Evolutionary conservation across 2,329 filamentous ascomycete species (phyloP).

Genomic region (Lachnum nothofagi): DNA sequence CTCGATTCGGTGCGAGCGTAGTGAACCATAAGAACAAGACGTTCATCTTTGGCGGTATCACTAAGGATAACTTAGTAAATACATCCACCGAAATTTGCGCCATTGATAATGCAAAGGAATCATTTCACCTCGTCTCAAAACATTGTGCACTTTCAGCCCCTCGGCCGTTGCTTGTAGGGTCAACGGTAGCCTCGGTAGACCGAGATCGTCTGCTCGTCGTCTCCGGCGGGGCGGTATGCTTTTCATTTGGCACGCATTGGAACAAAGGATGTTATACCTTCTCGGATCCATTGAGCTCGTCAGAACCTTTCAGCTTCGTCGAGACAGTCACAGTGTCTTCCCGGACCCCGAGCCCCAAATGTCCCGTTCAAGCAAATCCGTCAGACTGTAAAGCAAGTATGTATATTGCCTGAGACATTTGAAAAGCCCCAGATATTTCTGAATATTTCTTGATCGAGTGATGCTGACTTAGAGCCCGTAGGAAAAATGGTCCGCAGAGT

Average conservation of each 20-base stretch:
- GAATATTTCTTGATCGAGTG: no score
- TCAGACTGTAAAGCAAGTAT: background rate
- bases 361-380: background rate
- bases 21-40: conserved; percentile 30
- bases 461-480: no score
- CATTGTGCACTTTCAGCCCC: conserved; percentile 18
- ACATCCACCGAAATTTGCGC: conserved; percentile 47
- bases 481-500: conserved; percentile 39
- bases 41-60: conserved; percentile 42
- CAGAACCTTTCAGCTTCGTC: background rate
- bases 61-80: conserved; percentile 38
- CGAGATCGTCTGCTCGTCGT: conserved; percentile 52
- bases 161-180: conserved; percentile 67
- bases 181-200: conserved; percentile 48
- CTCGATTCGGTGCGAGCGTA: conserved; percentile 42
- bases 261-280: conserved; percentile 48
- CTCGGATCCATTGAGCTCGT: background rate
- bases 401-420: no score
- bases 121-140: background rate
- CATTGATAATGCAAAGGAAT: conserved; percentile 9
- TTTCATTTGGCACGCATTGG: conserved; percentile 86
- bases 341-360: background rate
- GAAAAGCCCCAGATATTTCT: no score
- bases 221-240: conserved; percentile 82
- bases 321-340: background rate